A percentile compares a stretch with the other conserved stretches of the same genome.
phyloP scores from a whole-genome alignment of 2,329 filamentous ascomycete species.

The Coniella lustricola region DNA sequence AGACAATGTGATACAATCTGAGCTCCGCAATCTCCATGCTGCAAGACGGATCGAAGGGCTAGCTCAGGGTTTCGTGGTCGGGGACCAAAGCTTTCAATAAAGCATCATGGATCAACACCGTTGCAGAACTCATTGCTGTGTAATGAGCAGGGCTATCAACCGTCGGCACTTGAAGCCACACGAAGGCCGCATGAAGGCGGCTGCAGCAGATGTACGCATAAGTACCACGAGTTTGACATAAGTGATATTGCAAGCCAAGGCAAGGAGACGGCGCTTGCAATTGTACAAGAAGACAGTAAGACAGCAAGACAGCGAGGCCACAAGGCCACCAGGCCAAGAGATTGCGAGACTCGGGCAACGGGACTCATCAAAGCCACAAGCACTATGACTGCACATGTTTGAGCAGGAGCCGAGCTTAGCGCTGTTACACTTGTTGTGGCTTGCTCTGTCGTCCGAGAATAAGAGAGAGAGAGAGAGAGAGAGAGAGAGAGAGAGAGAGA shows the following conservation, averaged over 20 bases:
- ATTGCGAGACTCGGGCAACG: neutral
- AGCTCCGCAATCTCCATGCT: neutral
- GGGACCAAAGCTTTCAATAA: neutral
- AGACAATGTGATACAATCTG: neutral
- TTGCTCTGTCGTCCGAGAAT: too few species aligned
- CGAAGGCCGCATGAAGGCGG: constrained; percentile 4
- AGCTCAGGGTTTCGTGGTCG: too few species aligned
- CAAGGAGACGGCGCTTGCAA: constrained; percentile 3
- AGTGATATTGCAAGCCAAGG: constrained; percentile 13
- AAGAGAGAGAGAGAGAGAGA: too few species aligned
- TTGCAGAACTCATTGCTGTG: too few species aligned
- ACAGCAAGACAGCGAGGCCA: neutral
- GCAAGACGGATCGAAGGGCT: neutral
- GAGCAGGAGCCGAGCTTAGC: constrained; percentile 10
- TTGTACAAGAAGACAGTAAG: neutral
- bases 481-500: too few species aligned
- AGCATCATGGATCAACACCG: neutral
- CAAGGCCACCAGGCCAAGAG: too few species aligned
- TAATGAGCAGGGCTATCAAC: neutral
- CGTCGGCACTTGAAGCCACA: constrained; percentile 5
- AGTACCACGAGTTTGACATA: constrained; percentile 6
- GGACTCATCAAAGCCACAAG: constrained; percentile 1
- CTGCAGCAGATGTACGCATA: neutral
- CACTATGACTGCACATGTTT: constrained; percentile 16
- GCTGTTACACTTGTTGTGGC: too few species aligned